Base-by-base conservation (phyloP, 768 basidiomycete species). In the Roridomyces roridus region DNA sequence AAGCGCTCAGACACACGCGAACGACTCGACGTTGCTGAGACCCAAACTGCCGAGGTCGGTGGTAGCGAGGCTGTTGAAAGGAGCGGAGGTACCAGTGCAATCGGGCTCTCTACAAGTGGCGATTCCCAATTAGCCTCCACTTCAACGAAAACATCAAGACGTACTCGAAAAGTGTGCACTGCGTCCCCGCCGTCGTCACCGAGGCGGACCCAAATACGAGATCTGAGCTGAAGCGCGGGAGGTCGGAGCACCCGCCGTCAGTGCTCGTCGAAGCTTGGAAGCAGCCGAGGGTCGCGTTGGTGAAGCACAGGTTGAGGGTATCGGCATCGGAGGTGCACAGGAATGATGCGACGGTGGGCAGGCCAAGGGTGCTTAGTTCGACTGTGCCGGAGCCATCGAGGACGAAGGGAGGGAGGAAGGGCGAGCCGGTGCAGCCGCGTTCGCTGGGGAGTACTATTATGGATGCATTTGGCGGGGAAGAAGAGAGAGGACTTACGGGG, bases 301-400 rank as follows among this genome's bases (percentile, higher is more conserved):
- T 1, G 42, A 45, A 57, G 21, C 56, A 57, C n/a, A 57, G 21
- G 46, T 53, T 59, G 46, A 59, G 21, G 21, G 43, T 17, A 28
- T 59, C 52, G 28, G 29, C 51, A 26, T 51, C 49, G 1, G 56
- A 25, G 20, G 56, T 57, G 36, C 56, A 57, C 18, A 51, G 20
- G 50, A 57, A 57, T 11, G 56, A 57, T 1, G 26, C 50, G 35
- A 57, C 56, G 50, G 43, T 51, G 39, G 28, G 14, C 25, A 59
- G 46, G 15, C 58, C 52, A n/a, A 59, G 40, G 51, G 40, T 57
- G 55, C 25, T 57, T 6, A 51, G 44, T 14, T 46, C 44, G 43
- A 57, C 56, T 23, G 56, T 57, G 21, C 49, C 29, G 1, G 48
- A 26, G 37, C 23, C 23, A 12, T 41, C 21, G 15, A 28, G 21